These are phyloP conservation scores for Fusarium haematococcum DNA, from an alignment of 2,329 filamentous ascomycete species.

Conservation along the genomic window DNA sequence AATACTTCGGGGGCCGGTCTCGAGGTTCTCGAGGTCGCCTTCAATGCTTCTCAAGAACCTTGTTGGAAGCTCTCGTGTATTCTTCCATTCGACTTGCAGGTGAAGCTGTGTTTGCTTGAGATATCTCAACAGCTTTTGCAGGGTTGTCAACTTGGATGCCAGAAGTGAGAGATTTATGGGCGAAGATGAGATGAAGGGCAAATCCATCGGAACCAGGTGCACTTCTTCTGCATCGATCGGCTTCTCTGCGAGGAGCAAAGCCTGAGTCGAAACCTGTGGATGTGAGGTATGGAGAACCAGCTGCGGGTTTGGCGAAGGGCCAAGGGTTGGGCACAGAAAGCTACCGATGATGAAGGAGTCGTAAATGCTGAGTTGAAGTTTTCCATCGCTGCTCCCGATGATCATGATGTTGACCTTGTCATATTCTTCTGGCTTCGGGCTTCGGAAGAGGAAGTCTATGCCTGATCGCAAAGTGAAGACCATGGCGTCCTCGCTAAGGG, in stretches of 20 bases:
- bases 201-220: constrained; percentile 79
- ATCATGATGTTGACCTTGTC: constrained; percentile 85
- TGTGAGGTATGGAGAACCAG: constrained; percentile 76
- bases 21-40: constrained; percentile 74
- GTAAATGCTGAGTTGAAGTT: constrained; percentile 83
- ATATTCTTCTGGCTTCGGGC: constrained; percentile 71
- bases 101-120: constrained; percentile 83
- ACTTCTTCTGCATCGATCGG: constrained; percentile 48
- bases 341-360: constrained; percentile 85
- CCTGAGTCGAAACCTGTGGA: constrained; percentile 79
- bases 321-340: constrained; percentile 63
- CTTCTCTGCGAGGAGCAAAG: constrained; percentile 69
- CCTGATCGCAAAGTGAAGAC: constrained; percentile 78
- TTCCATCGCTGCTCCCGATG: constrained; percentile 77
- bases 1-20: constrained; percentile 70
- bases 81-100: constrained; percentile 85
- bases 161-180: constrained; percentile 86
- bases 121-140: constrained; percentile 90
- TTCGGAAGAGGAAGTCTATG: constrained; percentile 76
- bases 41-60: constrained; percentile 84
- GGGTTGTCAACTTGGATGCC: constrained; percentile 85
- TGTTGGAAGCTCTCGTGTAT: constrained; percentile 80
- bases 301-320: constrained; percentile 42
- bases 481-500: constrained; percentile 61
- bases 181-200: constrained; percentile 83